Conservation (phyloP, 192 early-diverging fungal species). For the Borealophlyctis nickersoniae region DNA sequence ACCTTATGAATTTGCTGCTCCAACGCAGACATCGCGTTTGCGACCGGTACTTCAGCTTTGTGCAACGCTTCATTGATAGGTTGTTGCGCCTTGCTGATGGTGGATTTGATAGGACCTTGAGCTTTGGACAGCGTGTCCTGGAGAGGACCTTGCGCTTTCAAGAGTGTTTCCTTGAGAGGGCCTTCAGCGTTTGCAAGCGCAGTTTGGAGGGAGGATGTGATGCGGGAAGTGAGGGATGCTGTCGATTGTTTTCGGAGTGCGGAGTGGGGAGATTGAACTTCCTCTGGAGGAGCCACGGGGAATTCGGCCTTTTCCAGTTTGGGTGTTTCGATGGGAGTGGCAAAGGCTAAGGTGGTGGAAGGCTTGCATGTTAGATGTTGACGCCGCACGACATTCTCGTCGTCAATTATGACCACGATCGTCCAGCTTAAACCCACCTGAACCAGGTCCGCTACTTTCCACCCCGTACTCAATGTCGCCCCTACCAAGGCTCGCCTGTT, state of each 20-base stretch:
- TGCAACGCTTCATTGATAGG: neutral
- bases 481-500: neutral
- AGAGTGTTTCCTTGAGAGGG: too few species aligned
- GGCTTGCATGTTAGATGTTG: neutral
- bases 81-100: neutral
- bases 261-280: too few species aligned
- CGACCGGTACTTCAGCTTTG: neutral
- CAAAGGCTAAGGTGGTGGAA: neutral
- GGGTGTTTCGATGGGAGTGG: neutral
- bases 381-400: neutral
- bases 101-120: neutral
- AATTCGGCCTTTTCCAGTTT: too few species aligned
- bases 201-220: too few species aligned
- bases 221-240: too few species aligned
- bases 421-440: too few species aligned
- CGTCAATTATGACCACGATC: neutral
- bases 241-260: too few species aligned
- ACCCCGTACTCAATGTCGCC: too few species aligned
- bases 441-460: too few species aligned
- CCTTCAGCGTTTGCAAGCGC: too few species aligned
- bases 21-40: neutral
- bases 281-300: too few species aligned
- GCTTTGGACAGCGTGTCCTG: too few species aligned
- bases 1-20: neutral
- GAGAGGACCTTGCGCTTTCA: neutral